phyloP scores from a whole-genome alignment of 192 early-diverging fungal genomes.

The Backusella parvicylindrica region DNA sequence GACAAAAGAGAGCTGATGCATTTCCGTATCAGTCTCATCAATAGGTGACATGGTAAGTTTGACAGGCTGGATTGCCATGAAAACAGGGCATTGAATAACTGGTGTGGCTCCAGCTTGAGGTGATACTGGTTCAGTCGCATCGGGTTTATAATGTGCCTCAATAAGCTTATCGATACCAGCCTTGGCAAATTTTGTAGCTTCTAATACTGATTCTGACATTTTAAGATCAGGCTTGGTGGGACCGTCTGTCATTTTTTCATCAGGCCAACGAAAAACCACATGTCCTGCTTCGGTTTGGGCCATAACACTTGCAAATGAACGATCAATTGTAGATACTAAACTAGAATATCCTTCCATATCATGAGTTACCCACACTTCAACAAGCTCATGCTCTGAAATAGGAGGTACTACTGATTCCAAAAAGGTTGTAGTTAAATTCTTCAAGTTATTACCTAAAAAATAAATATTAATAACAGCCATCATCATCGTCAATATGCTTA shows the following conservation, averaged over 20 bases:
- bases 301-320: constrained; percentile 52
- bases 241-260: constrained; percentile 15
- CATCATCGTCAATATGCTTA: neutral
- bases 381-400: constrained; percentile 55
- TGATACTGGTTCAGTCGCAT: neutral
- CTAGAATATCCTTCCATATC: constrained; percentile 52
- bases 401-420: constrained; percentile 55
- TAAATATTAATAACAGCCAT: neutral
- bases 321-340: constrained; percentile 46
- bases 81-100: constrained; percentile 50
- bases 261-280: constrained; percentile 43
- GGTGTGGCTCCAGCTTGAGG: constrained; percentile 20
- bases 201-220: constrained; percentile 49
- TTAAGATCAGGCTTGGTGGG: constrained; percentile 39
- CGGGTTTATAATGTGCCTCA: constrained; percentile 43
- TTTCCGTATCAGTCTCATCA: constrained; percentile 24
- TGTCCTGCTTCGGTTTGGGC: constrained; percentile 59
- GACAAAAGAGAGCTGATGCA: constrained; percentile 29
- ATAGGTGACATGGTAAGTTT: constrained; percentile 34
- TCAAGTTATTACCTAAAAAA: constrained; percentile 38
- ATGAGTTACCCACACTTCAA: constrained; percentile 55
- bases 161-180: constrained; percentile 52
- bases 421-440: constrained; percentile 43
- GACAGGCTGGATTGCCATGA: constrained; percentile 54
- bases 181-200: constrained; percentile 51